Conservation (phyloP, 768 basidiomycete species). For the Phanerodontia chrysosporium region DNA sequence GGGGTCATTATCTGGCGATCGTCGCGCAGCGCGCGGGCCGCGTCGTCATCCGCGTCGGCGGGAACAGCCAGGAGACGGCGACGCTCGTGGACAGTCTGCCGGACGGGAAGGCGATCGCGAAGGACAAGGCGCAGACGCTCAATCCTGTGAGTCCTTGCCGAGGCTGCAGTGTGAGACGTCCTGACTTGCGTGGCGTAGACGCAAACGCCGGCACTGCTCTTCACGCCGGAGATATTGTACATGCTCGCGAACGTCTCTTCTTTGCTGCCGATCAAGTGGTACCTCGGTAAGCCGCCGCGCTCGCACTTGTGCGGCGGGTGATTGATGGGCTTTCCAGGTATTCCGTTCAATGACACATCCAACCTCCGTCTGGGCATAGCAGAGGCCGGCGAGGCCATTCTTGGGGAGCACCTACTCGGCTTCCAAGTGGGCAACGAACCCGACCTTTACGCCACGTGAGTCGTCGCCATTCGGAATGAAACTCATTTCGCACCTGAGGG, state of each 20-base stretch:
- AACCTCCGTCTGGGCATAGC: constrained; percentile 33
- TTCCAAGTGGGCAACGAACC: constrained; percentile 59
- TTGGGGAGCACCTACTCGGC: constrained; percentile 42
- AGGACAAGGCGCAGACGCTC: constrained; percentile 25
- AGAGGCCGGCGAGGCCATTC: constrained; percentile 36
- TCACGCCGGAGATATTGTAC: constrained; percentile 48
- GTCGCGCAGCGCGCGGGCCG: constrained; percentile 40
- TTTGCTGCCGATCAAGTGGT: constrained; percentile 45
- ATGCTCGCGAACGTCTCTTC: constrained; percentile 43
- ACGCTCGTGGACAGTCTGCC: constrained; percentile 18
- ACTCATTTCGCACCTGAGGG: background rate
- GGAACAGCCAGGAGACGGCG: constrained; percentile 50
- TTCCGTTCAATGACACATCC: constrained; percentile 25
- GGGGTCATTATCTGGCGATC: too few species aligned
- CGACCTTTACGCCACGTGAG: constrained; percentile 47
- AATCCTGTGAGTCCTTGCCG: constrained; percentile 38
- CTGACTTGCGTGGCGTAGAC: constrained; percentile 39
- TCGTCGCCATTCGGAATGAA: background rate
- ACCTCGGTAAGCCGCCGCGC: constrained; percentile 27
- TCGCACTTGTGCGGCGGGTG: background rate
- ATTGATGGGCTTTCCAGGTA: constrained; percentile 6
- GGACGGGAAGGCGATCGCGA: constrained; percentile 17
- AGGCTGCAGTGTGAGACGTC: constrained; percentile 24
- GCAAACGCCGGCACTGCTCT: constrained; percentile 46
- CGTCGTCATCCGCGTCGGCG: constrained; percentile 39